Conservation (phyloP, 768 basidiomycete genomes). For the Pleurotus tuber-regium region DNA sequence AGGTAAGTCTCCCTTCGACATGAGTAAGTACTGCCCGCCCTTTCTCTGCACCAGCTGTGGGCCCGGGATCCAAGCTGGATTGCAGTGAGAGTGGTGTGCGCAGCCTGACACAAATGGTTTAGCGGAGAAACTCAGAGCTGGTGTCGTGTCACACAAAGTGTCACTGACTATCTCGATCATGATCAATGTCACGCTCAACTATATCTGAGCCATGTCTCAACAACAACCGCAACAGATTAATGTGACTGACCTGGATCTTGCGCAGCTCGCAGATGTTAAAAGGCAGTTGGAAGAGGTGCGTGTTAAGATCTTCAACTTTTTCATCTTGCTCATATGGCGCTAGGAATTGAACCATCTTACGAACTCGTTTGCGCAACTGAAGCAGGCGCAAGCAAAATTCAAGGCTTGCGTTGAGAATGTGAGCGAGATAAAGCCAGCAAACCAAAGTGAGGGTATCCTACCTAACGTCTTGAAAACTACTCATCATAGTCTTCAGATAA, state of each 20-base stretch:
- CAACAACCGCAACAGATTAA: constrained; percentile 69
- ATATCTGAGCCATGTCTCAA: neutral
- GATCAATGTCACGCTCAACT: constrained; percentile 26
- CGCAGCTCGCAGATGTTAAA: constrained; percentile 86
- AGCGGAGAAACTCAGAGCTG: too few species aligned
- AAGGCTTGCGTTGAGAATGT: constrained; percentile 82
- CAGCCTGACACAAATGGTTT: too few species aligned
- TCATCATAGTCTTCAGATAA: constrained; percentile 52
- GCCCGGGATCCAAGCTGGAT: too few species aligned
- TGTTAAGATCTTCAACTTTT: constrained; percentile 4
- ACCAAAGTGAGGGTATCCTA: constrained; percentile 44
- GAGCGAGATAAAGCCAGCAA: constrained; percentile 66
- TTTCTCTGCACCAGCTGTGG: too few species aligned
- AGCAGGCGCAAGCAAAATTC: constrained; percentile 92
- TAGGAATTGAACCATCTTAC: constrained; percentile 94
- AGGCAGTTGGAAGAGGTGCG: constrained; percentile 89
- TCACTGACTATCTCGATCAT: constrained; percentile 52
- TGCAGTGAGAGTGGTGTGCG: too few species aligned
- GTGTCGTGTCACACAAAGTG: too few species aligned
- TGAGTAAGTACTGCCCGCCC: too few species aligned
- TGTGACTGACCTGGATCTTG: constrained; percentile 77
- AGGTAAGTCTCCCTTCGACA: constrained; percentile 22
- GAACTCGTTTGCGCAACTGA: constrained; percentile 88
- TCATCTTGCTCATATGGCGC: constrained; percentile 1
- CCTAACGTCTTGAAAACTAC: neutral